Evolutionary conservation across 2,329 filamentous ascomycete species (phyloP), one percentile per base, ranked within the genome.

Genomic region (Diaporthe longicolla): DNA sequence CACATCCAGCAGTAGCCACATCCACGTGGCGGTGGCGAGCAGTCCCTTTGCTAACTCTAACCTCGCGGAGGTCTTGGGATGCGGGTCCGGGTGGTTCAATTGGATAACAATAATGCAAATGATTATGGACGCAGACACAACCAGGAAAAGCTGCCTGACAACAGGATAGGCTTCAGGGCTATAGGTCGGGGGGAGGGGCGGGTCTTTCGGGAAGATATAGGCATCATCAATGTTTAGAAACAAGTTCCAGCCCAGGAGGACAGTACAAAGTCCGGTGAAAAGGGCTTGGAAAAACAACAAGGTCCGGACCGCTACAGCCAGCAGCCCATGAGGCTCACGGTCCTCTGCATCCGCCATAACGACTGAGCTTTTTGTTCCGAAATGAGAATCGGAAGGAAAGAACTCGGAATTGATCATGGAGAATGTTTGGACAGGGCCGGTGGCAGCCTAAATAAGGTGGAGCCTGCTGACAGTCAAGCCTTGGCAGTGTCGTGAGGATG

Each of bases 381-480:
- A 26, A 24, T 54, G 13, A 29, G 50, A 19, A 29, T 6, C 2
- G 26, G 50, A 54, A 17, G 3, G 26, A 6, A 19, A 54, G 37
- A 13, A 37, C n/a, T 17, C 15, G 35, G 10, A 40, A 24, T 17
- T 7, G 29, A 26, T 2, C 4, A 7, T 13, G 24, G 50, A 29
- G 24, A 26, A 17, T 26, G 50, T n/a, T 15, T 54, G 24, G 24
- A 54, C 24, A 29, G 24, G 50, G 17, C 15, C 24, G 24, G 24
- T 29, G 50, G n/a, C 50, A 54, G 50, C 50, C 50, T 54, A 54
- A 54, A 54, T 54, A n/a, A 24, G 17, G 24, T 54, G 24, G 50
- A 11, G 50, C 24, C 29, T 54, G 50, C 50, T 54, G 50, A 54
- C 50, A 54, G 37, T 40, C 11, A 54, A 6, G 24, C 5, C 50